Evolutionary conservation across 129 eudicot genomes (phyloP).

Genomic region (Ambrosia trifida): DNA sequence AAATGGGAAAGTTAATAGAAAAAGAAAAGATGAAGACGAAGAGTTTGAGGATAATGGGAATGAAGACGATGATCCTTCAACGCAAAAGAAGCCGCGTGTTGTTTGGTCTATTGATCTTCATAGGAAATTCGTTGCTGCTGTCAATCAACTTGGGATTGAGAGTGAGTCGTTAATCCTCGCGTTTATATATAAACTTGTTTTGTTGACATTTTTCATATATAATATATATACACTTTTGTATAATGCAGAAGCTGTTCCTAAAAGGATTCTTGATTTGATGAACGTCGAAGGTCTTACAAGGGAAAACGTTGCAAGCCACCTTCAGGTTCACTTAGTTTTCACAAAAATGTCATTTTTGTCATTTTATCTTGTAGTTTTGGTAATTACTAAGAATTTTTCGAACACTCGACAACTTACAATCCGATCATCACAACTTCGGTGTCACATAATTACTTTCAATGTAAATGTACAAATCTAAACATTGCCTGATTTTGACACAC

Average conservation of each 20-base stretch:
- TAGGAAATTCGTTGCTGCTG: conserved; percentile 91
- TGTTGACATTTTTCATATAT: background rate
- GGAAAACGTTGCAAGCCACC: conserved; percentile 98
- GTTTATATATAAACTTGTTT: conserved; percentile 11
- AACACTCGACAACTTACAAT: background rate
- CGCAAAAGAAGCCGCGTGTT: conserved; percentile 95
- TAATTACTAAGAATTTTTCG: background rate
- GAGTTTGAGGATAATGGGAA: conserved; percentile 68
- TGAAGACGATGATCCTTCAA: conserved; percentile 66
- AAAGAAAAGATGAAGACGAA: conserved; percentile 90
- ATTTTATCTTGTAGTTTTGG: background rate
- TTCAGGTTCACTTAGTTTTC: conserved; percentile 53
- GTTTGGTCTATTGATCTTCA: conserved; percentile 98
- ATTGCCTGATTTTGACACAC: too few species aligned
- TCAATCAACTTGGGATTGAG: conserved; percentile 86
- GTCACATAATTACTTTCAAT: background rate
- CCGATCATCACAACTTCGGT: background rate
- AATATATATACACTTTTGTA: too few species aligned
- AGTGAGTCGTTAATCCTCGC: conserved; percentile 45
- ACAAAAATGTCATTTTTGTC: background rate
- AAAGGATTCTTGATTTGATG: conserved; percentile 97
- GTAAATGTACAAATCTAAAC: too few species aligned
- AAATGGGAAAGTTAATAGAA: conserved; percentile 61
- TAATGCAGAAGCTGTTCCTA: conserved; percentile 98
- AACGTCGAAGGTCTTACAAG: conserved; percentile 91